phyloP scores from a whole-genome alignment of 2,329 filamentous ascomycete genomes.

The Coniochaeta sp. region DNA sequence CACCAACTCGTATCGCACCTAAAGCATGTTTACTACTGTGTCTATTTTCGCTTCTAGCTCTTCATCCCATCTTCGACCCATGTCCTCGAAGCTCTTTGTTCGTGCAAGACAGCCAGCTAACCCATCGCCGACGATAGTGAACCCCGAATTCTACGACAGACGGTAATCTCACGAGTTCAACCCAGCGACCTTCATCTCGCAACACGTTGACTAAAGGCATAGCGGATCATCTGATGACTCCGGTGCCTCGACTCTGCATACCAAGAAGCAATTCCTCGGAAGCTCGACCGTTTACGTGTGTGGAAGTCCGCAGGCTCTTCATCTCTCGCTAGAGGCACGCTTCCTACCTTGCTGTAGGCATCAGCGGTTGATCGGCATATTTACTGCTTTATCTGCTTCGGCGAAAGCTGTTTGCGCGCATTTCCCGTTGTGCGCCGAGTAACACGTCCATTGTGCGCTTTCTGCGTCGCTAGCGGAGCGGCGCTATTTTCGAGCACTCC shows the following conservation, averaged over 20 bases:
- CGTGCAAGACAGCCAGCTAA: not conserved
- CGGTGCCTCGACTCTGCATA: not conserved
- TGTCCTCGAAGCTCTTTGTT: too few species aligned
- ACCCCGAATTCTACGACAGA: not conserved
- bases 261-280: not conserved
- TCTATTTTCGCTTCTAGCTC: too few species aligned
- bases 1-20: not conserved
- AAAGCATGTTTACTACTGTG: not conserved
- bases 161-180: too few species aligned
- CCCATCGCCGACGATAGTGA: not conserved
- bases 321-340: not conserved
- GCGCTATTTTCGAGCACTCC: not conserved
- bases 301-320: not conserved
- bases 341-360: not conserved
- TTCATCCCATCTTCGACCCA: too few species aligned
- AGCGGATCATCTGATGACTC: not conserved
- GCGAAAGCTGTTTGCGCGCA: not conserved
- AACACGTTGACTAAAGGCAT: not conserved
- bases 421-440: not conserved
- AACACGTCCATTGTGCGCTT: not conserved
- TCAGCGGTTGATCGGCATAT: not conserved
- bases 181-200: too few species aligned
- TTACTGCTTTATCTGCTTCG: not conserved
- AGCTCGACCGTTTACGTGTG: not conserved
- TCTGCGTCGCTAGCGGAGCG: not conserved